These are phyloP conservation scores for Lasiosphaeria hispida DNA, from an alignment of 495 filamentous ascomycete species.

Conservation along the genomic window DNA sequence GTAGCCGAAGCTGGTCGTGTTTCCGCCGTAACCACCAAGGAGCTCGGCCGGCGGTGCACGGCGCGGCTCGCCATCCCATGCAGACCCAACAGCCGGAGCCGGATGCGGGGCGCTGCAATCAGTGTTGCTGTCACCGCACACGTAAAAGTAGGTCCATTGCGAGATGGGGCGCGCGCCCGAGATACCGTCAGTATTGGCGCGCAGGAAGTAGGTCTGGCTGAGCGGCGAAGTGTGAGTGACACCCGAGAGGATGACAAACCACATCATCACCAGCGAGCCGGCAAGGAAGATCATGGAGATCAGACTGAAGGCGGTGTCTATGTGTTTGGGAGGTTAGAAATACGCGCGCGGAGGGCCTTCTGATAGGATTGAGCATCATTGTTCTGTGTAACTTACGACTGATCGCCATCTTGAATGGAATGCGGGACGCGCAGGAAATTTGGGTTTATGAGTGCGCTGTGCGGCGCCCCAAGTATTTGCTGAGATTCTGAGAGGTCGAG, in stretches of 20 bases:
- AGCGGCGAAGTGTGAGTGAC: constrained; percentile 58
- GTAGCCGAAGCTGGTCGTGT: constrained; percentile 48
- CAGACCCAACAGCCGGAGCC: constrained; percentile 48
- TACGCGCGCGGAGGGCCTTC: background rate
- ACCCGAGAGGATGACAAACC: constrained; percentile 77
- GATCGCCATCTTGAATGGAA: constrained; percentile 17
- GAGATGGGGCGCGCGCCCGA: constrained; percentile 59
- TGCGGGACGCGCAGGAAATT: background rate
- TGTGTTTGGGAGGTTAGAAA: background rate
- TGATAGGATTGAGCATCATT: background rate
- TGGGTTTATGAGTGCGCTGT: background rate
- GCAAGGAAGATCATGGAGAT: constrained; percentile 73
- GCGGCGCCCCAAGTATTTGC: background rate
- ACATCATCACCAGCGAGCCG: constrained; percentile 70
- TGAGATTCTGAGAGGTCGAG: background rate
- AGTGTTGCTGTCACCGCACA: constrained; percentile 52
- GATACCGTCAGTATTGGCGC: constrained; percentile 69
- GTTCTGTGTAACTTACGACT: constrained; percentile 16
- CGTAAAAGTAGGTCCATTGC: constrained; percentile 85
- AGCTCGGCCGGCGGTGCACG: constrained; percentile 40
- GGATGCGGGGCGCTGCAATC: constrained; percentile 46
- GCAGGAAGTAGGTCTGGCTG: constrained; percentile 76
- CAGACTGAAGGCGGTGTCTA: constrained; percentile 40
- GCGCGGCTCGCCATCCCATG: constrained; percentile 42
- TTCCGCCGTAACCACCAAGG: constrained; percentile 42